Conservation (phyloP, 495 filamentous ascomycete genomes). For the Penicillium goetzii region DNA sequence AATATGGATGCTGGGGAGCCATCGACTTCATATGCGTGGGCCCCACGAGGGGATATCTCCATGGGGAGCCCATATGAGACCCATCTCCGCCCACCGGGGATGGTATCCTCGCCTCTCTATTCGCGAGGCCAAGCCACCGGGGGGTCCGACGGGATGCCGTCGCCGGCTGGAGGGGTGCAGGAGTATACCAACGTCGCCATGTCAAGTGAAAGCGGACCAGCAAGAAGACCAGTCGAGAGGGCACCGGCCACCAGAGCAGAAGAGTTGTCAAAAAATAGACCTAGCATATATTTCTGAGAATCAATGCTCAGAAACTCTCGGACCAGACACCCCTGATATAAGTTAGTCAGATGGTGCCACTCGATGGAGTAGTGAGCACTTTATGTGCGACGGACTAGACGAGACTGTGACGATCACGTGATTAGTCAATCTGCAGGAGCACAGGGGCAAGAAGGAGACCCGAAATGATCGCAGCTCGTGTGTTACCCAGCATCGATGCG, state of each 20-base stretch:
- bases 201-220: slow-evolving; percentile 3
- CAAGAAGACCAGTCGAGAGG: background rate
- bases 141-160: slow-evolving; percentile 12
- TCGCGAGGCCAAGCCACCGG: slow-evolving; percentile 12
- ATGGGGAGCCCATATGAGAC: slow-evolving; percentile 19
- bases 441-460: background rate
- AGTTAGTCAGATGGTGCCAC: background rate
- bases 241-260: slow-evolving; percentile 19
- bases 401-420: background rate
- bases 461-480: background rate
- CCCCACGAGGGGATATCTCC: slow-evolving; percentile 8
- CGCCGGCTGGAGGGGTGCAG: slow-evolving; percentile 6
- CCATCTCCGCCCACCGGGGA: slow-evolving; percentile 10
- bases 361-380: slow-evolving; percentile 11
- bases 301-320: background rate
- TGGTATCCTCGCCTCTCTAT: slow-evolving; percentile 16
- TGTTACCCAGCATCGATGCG: background rate
- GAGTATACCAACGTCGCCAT: slow-evolving; percentile 9
- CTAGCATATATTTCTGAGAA: slow-evolving; percentile 32
- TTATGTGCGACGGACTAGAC: slow-evolving; percentile 25
- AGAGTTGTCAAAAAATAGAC: slow-evolving; percentile 25
- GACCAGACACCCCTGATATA: background rate
- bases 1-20: slow-evolving; percentile 8
- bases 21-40: slow-evolving; percentile 20
- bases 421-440: background rate